Evolutionary conservation across 345 rosid genomes (phyloP).

Genomic region (Acer yangbiense): DNA sequence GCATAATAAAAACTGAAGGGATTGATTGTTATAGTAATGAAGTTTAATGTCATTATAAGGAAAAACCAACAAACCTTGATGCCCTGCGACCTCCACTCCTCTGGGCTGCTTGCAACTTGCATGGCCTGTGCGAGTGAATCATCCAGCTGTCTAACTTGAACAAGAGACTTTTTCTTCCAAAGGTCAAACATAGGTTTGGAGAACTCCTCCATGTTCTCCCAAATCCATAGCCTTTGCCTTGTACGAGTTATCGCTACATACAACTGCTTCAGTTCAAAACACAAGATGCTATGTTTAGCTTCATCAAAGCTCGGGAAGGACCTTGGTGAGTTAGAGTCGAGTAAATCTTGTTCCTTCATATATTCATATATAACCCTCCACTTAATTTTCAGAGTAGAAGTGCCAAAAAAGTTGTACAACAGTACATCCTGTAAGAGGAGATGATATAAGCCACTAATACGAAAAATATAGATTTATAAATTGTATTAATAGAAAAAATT

Average conservation of each 20-base stretch:
- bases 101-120: constrained; percentile 47
- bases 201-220: constrained; percentile 42
- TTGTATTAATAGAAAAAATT: not conserved
- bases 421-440: constrained; percentile 42
- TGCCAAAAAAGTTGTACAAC: constrained; percentile 49
- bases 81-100: constrained; percentile 50
- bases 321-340: constrained; percentile 14
- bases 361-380: constrained; percentile 51
- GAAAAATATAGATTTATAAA: not conserved
- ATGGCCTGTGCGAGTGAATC: constrained; percentile 37
- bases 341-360: constrained; percentile 33
- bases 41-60: not conserved
- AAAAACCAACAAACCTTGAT: constrained; percentile 31
- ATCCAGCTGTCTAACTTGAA: constrained; percentile 40
- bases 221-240: constrained; percentile 57
- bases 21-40: not conserved
- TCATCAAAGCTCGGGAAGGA: constrained; percentile 32
- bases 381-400: constrained; percentile 42
- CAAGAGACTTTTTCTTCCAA: constrained; percentile 38
- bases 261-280: constrained; percentile 49
- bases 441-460: not conserved
- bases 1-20: not conserved
- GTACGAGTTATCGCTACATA: constrained; percentile 59
- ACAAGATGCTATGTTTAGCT: constrained; percentile 41
- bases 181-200: constrained; percentile 40